A percentile compares a stretch with the other conserved stretches of the same genome.
Evolutionary conservation across 225 moss, liverwort and hornwort species (phyloP).

Genomic region (Neckera pumila): DNA sequence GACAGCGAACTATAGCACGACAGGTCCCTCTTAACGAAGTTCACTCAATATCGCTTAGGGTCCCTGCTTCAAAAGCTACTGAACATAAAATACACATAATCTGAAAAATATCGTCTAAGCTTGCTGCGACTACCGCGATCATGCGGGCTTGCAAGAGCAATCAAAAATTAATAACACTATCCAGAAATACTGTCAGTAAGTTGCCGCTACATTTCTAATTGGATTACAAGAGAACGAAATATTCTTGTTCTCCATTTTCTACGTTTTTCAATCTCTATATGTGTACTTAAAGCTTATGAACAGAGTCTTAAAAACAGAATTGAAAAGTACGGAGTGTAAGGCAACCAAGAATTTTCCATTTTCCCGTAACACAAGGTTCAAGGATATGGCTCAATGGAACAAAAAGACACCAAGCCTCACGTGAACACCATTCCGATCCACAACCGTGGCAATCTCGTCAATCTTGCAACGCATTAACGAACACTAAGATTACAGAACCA

Average conservation of each 20-base stretch:
- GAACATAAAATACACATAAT: background rate
- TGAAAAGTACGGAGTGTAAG: background rate
- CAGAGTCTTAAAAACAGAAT: background rate
- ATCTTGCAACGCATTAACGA: background rate
- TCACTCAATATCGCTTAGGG: background rate
- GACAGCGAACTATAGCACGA: background rate
- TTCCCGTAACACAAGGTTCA: background rate
- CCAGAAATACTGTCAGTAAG: background rate
- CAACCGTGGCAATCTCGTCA: background rate
- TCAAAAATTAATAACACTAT: background rate
- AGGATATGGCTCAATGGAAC: background rate
- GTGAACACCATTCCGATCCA: background rate
- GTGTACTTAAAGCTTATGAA: background rate
- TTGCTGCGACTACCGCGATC: background rate
- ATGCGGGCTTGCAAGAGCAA: background rate
- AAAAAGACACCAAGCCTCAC: background rate
- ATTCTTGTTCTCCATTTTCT: background rate
- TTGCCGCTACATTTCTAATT: background rate
- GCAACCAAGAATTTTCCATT: background rate
- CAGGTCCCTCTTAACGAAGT: background rate
- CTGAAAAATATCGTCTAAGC: background rate
- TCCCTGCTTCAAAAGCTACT: background rate
- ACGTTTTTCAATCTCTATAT: background rate
- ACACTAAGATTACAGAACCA: background rate
- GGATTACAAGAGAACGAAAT: background rate